These are phyloP conservation scores for Yarrowia deformans DNA, from an alignment of 805 yeast species.

Conservation along the genomic window DNA sequence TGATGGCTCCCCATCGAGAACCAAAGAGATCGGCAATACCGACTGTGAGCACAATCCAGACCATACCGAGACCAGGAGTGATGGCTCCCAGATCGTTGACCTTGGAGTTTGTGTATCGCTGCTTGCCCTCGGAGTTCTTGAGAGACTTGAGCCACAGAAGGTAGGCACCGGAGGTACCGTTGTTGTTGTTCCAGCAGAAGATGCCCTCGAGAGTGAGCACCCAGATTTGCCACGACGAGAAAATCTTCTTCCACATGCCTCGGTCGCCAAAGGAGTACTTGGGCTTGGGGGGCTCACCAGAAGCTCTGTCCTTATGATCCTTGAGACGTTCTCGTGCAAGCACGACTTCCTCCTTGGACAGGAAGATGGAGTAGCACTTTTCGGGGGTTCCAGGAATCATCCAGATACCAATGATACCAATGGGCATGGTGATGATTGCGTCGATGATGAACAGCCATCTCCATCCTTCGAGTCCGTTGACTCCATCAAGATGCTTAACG, in stretches of 20 bases:
- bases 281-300: slow-evolving; percentile 39
- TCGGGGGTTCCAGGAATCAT: slow-evolving; percentile 71
- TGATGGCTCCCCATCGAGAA: slow-evolving; percentile 62
- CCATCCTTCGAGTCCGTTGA: slow-evolving; percentile 66
- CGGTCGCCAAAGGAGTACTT: slow-evolving; percentile 51
- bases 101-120: slow-evolving; percentile 54
- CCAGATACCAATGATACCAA: slow-evolving; percentile 63
- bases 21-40: slow-evolving; percentile 57
- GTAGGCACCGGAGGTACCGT: slow-evolving; percentile 62
- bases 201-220: slow-evolving; percentile 62
- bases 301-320: slow-evolving; percentile 38
- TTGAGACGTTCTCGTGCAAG: slow-evolving; percentile 57
- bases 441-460: slow-evolving; percentile 76
- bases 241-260: slow-evolving; percentile 60
- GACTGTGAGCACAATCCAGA: slow-evolving; percentile 49
- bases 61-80: slow-evolving; percentile 66
- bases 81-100: slow-evolving; percentile 60
- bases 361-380: slow-evolving; percentile 59
- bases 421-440: slow-evolving; percentile 62
- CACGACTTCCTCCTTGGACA: slow-evolving; percentile 63
- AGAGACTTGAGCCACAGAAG: slow-evolving; percentile 66
- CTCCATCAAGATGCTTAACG: slow-evolving; percentile 57
- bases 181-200: slow-evolving; percentile 65
- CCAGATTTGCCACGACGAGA: slow-evolving; percentile 66
- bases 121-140: slow-evolving; percentile 41